Percentiles rank a stretch among this genome's conserved stretches.
These are phyloP conservation scores for Aureobasidium sp. DNA, from an alignment of 2,329 filamentous ascomycete species.

Conservation along the genomic window DNA sequence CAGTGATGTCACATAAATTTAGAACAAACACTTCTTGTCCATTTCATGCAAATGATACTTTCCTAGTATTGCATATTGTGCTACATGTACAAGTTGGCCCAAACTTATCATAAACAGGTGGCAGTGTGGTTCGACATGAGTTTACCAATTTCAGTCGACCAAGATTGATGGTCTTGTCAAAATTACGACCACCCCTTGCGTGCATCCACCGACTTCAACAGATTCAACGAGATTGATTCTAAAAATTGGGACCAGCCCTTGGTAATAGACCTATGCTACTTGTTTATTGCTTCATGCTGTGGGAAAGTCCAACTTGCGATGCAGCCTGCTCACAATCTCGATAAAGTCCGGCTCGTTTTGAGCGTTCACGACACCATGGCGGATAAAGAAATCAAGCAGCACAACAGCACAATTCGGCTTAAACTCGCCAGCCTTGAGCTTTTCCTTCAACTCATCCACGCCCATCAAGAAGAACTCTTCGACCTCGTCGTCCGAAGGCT, in stretches of 20 bases:
- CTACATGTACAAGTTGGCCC: neutral
- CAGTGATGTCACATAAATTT: neutral
- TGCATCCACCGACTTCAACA: no score
- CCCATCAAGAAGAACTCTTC: constrained; percentile 73
- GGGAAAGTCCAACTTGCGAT: constrained; percentile 73
- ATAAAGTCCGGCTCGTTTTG: constrained; percentile 74
- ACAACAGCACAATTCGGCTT: constrained; percentile 89
- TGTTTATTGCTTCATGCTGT: constrained; percentile 22
- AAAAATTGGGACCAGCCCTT: neutral
- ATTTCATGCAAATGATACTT: neutral
- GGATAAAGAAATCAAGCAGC: constrained; percentile 81
- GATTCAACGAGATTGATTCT: neutral
- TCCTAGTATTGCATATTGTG: neutral
- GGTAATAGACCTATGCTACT: neutral
- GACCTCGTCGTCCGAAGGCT: constrained; percentile 82
- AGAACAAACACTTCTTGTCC: neutral
- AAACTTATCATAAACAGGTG: neutral
- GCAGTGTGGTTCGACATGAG: neutral
- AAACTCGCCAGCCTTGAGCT: constrained; percentile 66
- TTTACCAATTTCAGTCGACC: neutral
- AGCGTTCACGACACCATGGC: constrained; percentile 70
- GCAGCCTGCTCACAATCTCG: constrained; percentile 68
- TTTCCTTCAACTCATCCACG: constrained; percentile 66
- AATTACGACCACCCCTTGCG: no score
- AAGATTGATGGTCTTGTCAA: neutral